phyloP scores from a whole-genome alignment of 345 rosid species.

The Aquilaria yunnanensis region DNA sequence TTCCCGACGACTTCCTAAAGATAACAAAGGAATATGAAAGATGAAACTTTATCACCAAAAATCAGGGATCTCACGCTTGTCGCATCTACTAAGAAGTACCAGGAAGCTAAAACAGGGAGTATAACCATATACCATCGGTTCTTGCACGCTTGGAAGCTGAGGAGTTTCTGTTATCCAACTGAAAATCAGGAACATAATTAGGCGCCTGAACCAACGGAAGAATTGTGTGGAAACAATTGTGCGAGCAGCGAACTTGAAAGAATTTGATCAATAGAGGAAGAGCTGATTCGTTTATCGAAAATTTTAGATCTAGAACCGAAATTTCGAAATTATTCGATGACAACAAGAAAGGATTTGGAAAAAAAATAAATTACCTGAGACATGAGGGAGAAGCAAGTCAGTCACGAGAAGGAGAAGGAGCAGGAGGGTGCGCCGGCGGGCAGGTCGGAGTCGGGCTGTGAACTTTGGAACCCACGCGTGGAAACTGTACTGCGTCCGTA shows the following conservation, averaged over 20 bases:
- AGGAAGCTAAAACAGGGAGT: slow-evolving; percentile 1
- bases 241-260: too few species aligned
- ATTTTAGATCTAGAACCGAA: neutral
- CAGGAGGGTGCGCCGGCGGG: too few species aligned
- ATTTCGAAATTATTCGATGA: slow-evolving; percentile 1
- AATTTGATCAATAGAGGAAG: too few species aligned
- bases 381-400: slow-evolving; percentile 8
- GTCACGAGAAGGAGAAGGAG: neutral
- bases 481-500: too few species aligned
- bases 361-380: slow-evolving; percentile 3
- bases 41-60: neutral
- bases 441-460: neutral
- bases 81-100: neutral
- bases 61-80: too few species aligned
- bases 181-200: slow-evolving; percentile 9
- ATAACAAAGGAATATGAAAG: slow-evolving; percentile 2
- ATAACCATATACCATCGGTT: slow-evolving; percentile 64
- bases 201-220: neutral
- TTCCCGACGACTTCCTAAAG: slow-evolving; percentile 90
- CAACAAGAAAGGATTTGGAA: neutral
- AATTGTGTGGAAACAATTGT: too few species aligned
- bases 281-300: too few species aligned
- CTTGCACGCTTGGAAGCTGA: slow-evolving; percentile 97
- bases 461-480: neutral
- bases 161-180: slow-evolving; percentile 95